Percentiles rank a stretch among this genome's conserved stretches.
These are phyloP conservation scores for Miscanthus lutarioriparius DNA, from an alignment of 176 grass and related monocot genomes.

Conservation along the genomic window DNA sequence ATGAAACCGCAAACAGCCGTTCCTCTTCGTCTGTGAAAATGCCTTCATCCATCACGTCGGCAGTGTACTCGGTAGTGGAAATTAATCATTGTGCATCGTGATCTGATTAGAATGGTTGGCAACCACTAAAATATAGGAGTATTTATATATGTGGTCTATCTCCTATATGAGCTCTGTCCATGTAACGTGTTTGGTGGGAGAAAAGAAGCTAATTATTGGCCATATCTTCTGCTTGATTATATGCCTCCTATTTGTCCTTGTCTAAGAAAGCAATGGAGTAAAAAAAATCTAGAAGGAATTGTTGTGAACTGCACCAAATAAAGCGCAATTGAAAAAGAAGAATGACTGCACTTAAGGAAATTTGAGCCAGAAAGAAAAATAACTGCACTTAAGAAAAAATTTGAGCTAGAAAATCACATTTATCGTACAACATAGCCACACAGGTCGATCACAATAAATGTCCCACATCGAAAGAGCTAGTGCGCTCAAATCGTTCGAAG, in stretches of 20 bases:
- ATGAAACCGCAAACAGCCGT: too few relatives aligned
- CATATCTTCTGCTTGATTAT: background rate
- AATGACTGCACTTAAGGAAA: too few relatives aligned
- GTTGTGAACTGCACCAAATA: too few relatives aligned
- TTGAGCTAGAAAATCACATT: too few relatives aligned
- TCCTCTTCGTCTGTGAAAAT: background rate
- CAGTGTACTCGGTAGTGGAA: background rate
- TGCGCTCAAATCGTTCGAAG: too few relatives aligned
- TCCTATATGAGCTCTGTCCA: background rate
- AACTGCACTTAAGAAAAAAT: too few relatives aligned
- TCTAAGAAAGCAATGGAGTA: background rate
- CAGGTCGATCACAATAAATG: too few relatives aligned
- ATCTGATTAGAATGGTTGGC: slow-evolving; percentile 12
- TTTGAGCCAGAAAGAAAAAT: too few relatives aligned
- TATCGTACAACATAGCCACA: too few relatives aligned
- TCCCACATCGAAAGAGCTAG: too few relatives aligned
- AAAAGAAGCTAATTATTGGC: slow-evolving; percentile 10
- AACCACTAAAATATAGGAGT: slow-evolving; percentile 2
- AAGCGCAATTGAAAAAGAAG: too few relatives aligned
- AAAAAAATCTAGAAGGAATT: background rate
- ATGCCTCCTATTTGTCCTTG: background rate
- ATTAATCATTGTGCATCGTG: slow-evolving; percentile 21
- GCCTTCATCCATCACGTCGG: background rate
- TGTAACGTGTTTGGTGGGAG: slow-evolving; percentile 5
- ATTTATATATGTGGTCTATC: background rate